phyloP scores from a whole-genome alignment of 768 basidiomycete genomes.

The Suillus decipiens region DNA sequence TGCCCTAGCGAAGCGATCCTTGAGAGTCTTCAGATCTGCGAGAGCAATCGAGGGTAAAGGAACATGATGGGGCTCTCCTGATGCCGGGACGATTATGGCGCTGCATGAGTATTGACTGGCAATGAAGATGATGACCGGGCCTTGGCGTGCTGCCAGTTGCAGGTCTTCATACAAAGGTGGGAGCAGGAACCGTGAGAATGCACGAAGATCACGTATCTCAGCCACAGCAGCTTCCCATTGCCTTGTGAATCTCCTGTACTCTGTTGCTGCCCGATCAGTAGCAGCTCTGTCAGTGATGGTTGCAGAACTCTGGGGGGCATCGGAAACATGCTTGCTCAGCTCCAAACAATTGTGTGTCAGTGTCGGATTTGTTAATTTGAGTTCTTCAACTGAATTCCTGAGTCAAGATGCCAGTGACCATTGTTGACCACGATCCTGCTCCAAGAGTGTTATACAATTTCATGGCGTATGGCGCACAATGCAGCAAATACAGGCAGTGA shows the following conservation, averaged over 20 bases:
- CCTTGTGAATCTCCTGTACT: background rate
- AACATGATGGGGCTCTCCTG: background rate
- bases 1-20: background rate
- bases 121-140: background rate
- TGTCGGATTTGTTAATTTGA: background rate
- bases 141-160: background rate
- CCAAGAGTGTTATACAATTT: conserved; percentile 19
- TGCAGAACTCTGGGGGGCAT: background rate
- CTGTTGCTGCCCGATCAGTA: background rate
- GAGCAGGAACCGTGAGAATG: background rate
- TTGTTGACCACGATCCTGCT: conserved; percentile 21
- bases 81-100: background rate
- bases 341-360: background rate
- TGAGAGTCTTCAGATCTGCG: background rate
- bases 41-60: background rate
- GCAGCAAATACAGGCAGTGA: background rate
- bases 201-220: background rate
- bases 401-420: conserved; percentile 31
- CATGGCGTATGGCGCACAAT: conserved; percentile 16
- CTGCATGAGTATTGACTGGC: background rate
- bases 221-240: background rate
- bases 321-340: background rate
- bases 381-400: conserved; percentile 16
- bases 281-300: background rate
- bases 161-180: background rate